These are phyloP conservation scores for Tillandsia fasciculata DNA, from an alignment of 176 grass and related monocot genomes.

Conservation along the genomic window DNA sequence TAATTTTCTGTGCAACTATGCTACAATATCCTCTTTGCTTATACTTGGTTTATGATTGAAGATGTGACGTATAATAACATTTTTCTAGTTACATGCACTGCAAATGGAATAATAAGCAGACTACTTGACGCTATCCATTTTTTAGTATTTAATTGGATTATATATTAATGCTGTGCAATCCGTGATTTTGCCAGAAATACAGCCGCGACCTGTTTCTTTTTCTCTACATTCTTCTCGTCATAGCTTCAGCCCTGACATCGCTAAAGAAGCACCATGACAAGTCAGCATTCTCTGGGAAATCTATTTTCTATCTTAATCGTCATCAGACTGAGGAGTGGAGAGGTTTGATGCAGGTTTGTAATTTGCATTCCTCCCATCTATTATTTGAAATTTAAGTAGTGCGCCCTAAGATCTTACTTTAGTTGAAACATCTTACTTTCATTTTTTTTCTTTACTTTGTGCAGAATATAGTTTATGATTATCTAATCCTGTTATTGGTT, in stretches of 20 bases:
- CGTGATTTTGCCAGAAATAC: constrained; percentile 49
- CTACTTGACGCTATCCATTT: background rate
- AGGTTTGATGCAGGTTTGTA: constrained; percentile 88
- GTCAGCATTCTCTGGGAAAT: constrained; percentile 59
- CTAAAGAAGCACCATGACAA: constrained; percentile 71
- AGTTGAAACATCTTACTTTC: background rate
- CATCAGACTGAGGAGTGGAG: constrained; percentile 91
- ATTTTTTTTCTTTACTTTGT: background rate
- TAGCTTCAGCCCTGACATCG: constrained; percentile 57
- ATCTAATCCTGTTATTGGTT: constrained; percentile 1
- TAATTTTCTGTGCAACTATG: background rate
- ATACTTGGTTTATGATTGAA: constrained; percentile 1
- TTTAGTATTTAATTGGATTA: constrained; percentile 1
- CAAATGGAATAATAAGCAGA: too few species aligned
- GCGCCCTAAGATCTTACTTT: background rate
- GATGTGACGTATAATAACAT: background rate
- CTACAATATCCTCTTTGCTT: constrained; percentile 3
- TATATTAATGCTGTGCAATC: constrained; percentile 9
- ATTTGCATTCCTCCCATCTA: constrained; percentile 7
- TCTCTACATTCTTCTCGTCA: constrained; percentile 77
- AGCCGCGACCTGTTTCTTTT: constrained; percentile 87
- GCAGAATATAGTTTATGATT: constrained; percentile 11
- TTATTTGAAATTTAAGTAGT: background rate
- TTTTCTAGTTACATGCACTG: background rate
- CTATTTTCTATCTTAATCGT: constrained; percentile 67